phyloP scores from a whole-genome alignment of 2,329 filamentous ascomycete genomes.

The Phyllosticta citriasiana region DNA sequence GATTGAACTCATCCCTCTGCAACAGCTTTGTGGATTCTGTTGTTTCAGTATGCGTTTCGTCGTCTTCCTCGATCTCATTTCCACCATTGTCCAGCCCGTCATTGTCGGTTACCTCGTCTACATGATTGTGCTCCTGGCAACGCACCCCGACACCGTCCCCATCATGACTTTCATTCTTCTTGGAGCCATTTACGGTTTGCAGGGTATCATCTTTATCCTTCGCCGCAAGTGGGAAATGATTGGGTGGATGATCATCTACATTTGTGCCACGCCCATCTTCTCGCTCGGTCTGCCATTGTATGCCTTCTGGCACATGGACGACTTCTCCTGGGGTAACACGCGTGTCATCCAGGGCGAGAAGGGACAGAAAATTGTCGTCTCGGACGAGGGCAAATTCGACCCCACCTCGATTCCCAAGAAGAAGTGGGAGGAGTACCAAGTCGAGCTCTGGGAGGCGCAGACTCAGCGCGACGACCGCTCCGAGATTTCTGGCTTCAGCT shows the following conservation, averaged over 20 bases:
- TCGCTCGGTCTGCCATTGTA: slow-evolving; percentile 83
- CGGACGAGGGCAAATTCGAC: slow-evolving; percentile 97
- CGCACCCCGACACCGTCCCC: slow-evolving; percentile 58
- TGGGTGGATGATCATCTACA: slow-evolving; percentile 96
- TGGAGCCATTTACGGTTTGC: slow-evolving; percentile 92
- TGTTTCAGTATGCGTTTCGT: slow-evolving; percentile 99
- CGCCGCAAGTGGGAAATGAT: slow-evolving; percentile 99
- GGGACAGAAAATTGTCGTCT: slow-evolving; percentile 84
- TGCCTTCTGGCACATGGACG: slow-evolving; percentile 99
- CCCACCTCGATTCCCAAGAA: slow-evolving; percentile 87
- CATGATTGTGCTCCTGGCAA: slow-evolving; percentile 45
- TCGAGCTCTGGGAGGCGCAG: slow-evolving; percentile 93
- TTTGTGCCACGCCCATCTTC: slow-evolving; percentile 85
- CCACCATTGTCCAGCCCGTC: slow-evolving; percentile 84
- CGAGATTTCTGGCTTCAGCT: slow-evolving; percentile 87
- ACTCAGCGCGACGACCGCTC: slow-evolving; percentile 75
- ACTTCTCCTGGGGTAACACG: slow-evolving; percentile 99
- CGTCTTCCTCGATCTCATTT: slow-evolving; percentile 87
- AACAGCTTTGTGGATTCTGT: slow-evolving; percentile 96
- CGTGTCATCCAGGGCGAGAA: slow-evolving; percentile 92
- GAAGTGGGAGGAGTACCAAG: slow-evolving; percentile 99
- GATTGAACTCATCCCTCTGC: slow-evolving; percentile 85
- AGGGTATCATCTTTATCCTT: slow-evolving; percentile 93
- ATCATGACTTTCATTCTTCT: slow-evolving; percentile 82
- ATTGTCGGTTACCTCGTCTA: slow-evolving; percentile 85